Base-by-base conservation (phyloP, 2,329 filamentous ascomycete species). In the Cryphonectria carpinicola region DNA sequence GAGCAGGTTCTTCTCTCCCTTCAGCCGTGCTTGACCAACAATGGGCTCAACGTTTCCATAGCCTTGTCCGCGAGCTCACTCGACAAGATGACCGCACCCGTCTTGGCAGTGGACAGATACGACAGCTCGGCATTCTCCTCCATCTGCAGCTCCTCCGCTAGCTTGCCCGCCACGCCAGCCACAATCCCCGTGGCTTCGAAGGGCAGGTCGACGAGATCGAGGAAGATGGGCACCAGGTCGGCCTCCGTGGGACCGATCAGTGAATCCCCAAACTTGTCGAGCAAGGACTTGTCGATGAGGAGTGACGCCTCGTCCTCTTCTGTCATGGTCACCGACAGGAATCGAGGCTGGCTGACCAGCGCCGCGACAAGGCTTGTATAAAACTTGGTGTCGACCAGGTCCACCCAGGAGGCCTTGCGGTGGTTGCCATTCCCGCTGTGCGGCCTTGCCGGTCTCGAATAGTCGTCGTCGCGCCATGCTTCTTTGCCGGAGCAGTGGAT, bases 181-280 rank as follows among this genome's bases (percentile, higher is more conserved):
- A 99, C 94, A 70, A 99, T 98, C 32, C 95, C 95, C 0, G 95
- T 97, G 10, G 94, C 94, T 79, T 97, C 94, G 58, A 95, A 86
- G 0, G 95, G 93, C 56, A 98, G 83, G 58, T 89, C 89, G 28
- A 89, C 89, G 37, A 99, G 86, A 76, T 98, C 94, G 4, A 99
- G 86, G 71, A 94, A 95, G 75, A 99, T 96, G 1, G 96, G 94
- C 1, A 97, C 89, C 46, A 95, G 85, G 71, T 89, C 89, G 74
- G 90, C 90, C 67, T 90, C 90, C 63, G 88, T 93, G 72, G 91
- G 86, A 17, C 93, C 94, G 0, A 97, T 88, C 1, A 98, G 83
- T 0, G 93, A 88, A 75, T 92, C 91, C 28, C 90, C 89, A 75
- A 92, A 92, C 25, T 92, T 82, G 17, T 82, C 81, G 7, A 95